phyloP scores from a whole-genome alignment of 192 early-diverging fungal genomes.

The Coemansia pectinata region DNA sequence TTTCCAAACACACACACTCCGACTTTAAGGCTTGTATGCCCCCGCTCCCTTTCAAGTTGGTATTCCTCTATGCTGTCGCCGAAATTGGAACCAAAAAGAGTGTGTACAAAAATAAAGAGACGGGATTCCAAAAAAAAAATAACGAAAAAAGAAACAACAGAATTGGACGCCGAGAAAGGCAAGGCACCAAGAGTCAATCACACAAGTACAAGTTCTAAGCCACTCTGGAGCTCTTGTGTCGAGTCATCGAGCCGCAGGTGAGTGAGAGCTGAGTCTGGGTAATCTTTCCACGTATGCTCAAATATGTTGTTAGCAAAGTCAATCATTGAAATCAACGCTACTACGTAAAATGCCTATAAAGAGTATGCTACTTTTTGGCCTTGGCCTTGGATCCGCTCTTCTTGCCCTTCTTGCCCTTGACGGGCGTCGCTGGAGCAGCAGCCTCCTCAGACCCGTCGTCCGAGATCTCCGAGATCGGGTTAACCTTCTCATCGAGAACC shows the following conservation, averaged over 20 bases:
- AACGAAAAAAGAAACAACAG: neutral
- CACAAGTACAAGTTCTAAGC: too few species aligned
- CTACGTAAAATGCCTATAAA: neutral
- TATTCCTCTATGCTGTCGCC: neutral
- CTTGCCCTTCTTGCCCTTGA: constrained; percentile 21
- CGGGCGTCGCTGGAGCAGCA: neutral
- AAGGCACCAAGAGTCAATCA: too few species aligned
- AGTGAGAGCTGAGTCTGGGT: neutral
- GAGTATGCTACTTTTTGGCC: constrained; percentile 17
- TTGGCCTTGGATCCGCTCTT: constrained; percentile 13
- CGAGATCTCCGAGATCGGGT: constrained; percentile 8
- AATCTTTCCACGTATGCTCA: neutral
- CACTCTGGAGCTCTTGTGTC: too few species aligned
- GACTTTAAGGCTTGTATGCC: neutral
- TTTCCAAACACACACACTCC: neutral
- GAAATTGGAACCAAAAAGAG: neutral
- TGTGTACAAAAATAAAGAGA: neutral
- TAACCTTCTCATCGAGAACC: constrained; percentile 33
- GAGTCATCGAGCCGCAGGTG: neutral
- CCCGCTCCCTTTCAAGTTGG: neutral
- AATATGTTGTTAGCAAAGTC: neutral
- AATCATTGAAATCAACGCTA: neutral
- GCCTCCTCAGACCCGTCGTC: constrained; percentile 7
- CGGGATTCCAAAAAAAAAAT: neutral
- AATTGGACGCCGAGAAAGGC: neutral